Percentiles rank a stretch among this genome's conserved stretches.
Evolutionary conservation across 2,329 filamentous ascomycete species (phyloP).

Genomic region (Coniochaeta pulveracea): DNA sequence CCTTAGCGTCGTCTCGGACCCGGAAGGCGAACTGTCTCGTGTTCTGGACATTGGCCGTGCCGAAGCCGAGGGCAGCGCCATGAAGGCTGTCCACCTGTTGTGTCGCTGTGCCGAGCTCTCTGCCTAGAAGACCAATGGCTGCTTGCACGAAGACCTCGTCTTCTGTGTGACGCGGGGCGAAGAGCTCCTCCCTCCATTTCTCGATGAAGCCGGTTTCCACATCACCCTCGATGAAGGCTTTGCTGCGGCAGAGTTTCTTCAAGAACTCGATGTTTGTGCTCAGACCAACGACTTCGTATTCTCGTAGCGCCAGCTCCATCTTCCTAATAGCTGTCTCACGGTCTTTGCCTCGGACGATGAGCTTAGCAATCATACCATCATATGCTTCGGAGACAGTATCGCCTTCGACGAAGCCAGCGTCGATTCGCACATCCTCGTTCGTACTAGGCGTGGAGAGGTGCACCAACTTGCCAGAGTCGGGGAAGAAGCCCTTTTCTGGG

Average conservation of each 20-base stretch:
- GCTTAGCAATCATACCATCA: slow-evolving; percentile 97
- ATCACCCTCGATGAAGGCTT: slow-evolving; percentile 73
- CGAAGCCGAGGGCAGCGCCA: slow-evolving; percentile 44
- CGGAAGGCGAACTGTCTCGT: slow-evolving; percentile 40
- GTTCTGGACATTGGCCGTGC: slow-evolving; percentile 24
- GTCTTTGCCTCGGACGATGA: slow-evolving; percentile 77
- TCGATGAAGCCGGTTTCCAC: slow-evolving; percentile 96
- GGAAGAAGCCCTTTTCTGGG: slow-evolving; percentile 82
- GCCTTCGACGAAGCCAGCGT: slow-evolving; percentile 84
- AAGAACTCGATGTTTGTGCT: slow-evolving; percentile 96
- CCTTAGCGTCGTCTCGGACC: slow-evolving; percentile 35
- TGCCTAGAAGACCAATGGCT: slow-evolving; percentile 60
- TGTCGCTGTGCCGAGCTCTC: slow-evolving; percentile 24
- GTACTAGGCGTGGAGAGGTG: slow-evolving; percentile 66
- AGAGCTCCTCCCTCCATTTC: slow-evolving; percentile 73
- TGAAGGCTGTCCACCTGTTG: slow-evolving; percentile 28
- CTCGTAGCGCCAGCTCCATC: slow-evolving; percentile 65
- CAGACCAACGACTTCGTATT: slow-evolving; percentile 87
- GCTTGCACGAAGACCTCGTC: slow-evolving; percentile 79
- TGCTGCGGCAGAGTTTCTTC: slow-evolving; percentile 72
- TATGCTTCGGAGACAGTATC: slow-evolving; percentile 92
- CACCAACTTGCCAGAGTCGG: slow-evolving; percentile 79
- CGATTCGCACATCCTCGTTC: slow-evolving; percentile 70
- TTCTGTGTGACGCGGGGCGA: slow-evolving; percentile 47
- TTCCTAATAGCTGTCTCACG: slow-evolving; percentile 75